phyloP scores from a whole-genome alignment of 371 early-diverging fungal species.

The Rhizopus delemar region DNA sequence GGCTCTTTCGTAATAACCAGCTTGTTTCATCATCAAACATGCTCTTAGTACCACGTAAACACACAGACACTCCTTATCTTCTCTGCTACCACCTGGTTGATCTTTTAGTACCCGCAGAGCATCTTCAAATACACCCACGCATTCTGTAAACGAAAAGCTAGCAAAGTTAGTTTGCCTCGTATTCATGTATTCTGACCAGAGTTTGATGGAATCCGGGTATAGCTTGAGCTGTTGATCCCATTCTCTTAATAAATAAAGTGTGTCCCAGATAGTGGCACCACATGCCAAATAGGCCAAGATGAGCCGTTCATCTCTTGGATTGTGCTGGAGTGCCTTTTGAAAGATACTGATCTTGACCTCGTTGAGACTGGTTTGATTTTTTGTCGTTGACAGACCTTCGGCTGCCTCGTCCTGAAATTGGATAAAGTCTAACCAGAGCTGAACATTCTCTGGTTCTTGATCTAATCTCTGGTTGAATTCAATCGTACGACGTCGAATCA shows the following conservation, averaged over 20 bases:
- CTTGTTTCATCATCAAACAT: constrained; percentile 65
- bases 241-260: constrained; percentile 60
- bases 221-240: constrained; percentile 70
- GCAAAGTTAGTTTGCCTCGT: constrained; percentile 73
- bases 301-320: constrained; percentile 63
- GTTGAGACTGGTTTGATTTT: constrained; percentile 47
- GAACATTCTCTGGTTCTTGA: constrained; percentile 58
- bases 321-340: constrained; percentile 67
- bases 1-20: constrained; percentile 76
- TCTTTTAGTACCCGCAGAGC: constrained; percentile 50
- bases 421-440: constrained; percentile 72
- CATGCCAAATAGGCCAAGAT: constrained; percentile 61
- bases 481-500: constrained; percentile 36
- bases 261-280: constrained; percentile 65
- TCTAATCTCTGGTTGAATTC: constrained; percentile 38
- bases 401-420: constrained; percentile 66
- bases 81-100: constrained; percentile 30
- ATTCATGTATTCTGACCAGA: constrained; percentile 81
- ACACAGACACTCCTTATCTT: constrained; percentile 59
- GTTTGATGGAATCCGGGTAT: constrained; percentile 45
- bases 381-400: constrained; percentile 16
- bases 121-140: constrained; percentile 65
- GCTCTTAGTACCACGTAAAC: constrained; percentile 65
- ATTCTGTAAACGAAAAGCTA: constrained; percentile 65
- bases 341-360: constrained; percentile 78